Evolutionary conservation across 2,329 filamentous ascomycete genomes (phyloP), one percentile per base, ranked within the genome.

Genomic region (Colletotrichum incanum): DNA sequence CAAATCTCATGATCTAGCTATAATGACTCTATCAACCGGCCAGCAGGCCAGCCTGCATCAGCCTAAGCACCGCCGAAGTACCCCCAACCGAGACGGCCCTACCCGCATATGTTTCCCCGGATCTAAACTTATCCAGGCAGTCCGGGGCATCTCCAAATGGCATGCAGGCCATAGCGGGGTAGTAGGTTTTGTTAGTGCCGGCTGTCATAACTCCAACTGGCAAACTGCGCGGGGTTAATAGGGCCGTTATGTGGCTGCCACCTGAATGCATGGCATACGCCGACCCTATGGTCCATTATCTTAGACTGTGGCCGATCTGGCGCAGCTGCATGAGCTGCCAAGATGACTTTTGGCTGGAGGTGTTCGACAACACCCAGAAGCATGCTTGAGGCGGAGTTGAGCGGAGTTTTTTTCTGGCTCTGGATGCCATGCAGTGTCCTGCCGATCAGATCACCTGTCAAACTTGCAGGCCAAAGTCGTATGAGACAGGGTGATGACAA

Each of bases 1-100:
- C 47, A 55, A 14, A 28, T 9, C 5, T 23, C 37, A 61, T 26
- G 5, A 34, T 43, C 8, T 2, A 14, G n/a, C 43, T 39, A 6
- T 7, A 37, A 49, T 43, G 14, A 7, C 26, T 47, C 7, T 23
- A 14, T 54, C 5, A 26, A 43, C 31, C 23, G 34, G 37, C 47
- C 45, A 20, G 34, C 55, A n/a, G 0, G 20, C 5, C 26, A 20
- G 3, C 12, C 5, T 7, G 26, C 16, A 31, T 58, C 37, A 72
- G 34, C 47, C 8, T 31, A 54, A 64, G 18, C 65, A 72, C 5
- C 65, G 65, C 69, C 69, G 69, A 65, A 69, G 69, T 65, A 55
- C 59, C 65, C 20, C 65, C 69, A 72, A 41, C 59, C 65, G 65
- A 72, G 65, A 55, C 69, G 69, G 69, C 45, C 65, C 52, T 69